A percentile compares a stretch with the other conserved stretches of the same genome.
phyloP scores from a whole-genome alignment of 495 filamentous ascomycete genomes.

The Parachaetomium inaequale region DNA sequence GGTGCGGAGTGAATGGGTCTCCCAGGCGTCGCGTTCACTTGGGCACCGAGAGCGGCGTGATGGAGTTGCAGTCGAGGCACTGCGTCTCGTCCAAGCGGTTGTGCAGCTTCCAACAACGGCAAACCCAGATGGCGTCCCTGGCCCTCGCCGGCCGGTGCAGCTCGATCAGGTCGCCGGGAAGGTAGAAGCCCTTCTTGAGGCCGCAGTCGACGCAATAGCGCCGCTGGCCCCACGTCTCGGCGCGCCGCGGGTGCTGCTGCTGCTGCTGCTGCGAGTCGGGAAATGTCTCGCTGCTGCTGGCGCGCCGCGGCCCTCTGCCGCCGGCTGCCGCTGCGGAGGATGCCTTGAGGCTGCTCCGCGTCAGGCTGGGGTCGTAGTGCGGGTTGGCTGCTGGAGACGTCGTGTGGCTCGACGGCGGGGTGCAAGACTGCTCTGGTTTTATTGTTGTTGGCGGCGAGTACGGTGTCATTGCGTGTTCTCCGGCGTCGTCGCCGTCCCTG shows the following conservation, averaged over 20 bases:
- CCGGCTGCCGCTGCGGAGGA: neutral
- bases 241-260: too few species aligned
- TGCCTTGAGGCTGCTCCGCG: slow-evolving; percentile 19
- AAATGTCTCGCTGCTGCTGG: neutral
- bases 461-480: neutral
- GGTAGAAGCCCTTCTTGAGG: slow-evolving; percentile 22
- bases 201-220: slow-evolving; percentile 33
- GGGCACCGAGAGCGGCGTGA: neutral
- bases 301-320: neutral
- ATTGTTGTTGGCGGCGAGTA: neutral
- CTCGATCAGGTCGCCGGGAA: slow-evolving; percentile 27
- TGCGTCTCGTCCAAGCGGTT: slow-evolving; percentile 5
- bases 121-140: slow-evolving; percentile 29
- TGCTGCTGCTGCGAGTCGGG: neutral
- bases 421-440: neutral
- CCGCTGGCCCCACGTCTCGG: slow-evolving; percentile 24
- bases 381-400: slow-evolving; percentile 24
- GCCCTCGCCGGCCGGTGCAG: slow-evolving; percentile 11
- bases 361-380: slow-evolving; percentile 30
- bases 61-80: slow-evolving; percentile 15
- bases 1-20: too few species aligned
- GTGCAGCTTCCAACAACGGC: slow-evolving; percentile 24
- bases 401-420: neutral
- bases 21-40: too few species aligned
- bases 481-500: slow-evolving; percentile 11